phyloP scores from a whole-genome alignment of 495 filamentous ascomycete genomes.

The Apodospora peruviana region DNA sequence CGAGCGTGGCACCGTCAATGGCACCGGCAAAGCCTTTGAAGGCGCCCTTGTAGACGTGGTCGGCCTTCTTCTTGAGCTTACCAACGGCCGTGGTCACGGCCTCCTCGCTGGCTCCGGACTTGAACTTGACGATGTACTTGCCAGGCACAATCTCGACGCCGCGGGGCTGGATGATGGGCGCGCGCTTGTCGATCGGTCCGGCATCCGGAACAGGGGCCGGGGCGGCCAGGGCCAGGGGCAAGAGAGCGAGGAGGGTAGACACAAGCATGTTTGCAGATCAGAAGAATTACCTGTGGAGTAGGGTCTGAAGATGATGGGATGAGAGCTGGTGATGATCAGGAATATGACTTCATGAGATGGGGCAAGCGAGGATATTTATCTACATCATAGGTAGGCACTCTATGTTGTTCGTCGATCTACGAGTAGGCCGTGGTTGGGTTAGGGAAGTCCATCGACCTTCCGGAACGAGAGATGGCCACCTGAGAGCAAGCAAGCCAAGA shows the following conservation, averaged over 20 bases:
- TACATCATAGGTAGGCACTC: too few relatives aligned
- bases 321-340: not conserved
- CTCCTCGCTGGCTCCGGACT: constrained; percentile 32
- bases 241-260: constrained; percentile 16
- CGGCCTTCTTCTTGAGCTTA: constrained; percentile 27
- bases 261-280: constrained; percentile 2
- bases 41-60: constrained; percentile 34
- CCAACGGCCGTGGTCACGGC: constrained; percentile 26
- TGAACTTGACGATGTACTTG: constrained; percentile 55
- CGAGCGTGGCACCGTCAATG: constrained; percentile 30
- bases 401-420: too few relatives aligned
- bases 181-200: constrained; percentile 11
- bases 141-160: constrained; percentile 32
- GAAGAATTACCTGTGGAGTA: not conserved
- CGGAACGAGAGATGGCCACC: constrained; percentile 5
- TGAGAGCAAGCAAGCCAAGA: constrained; percentile 1
- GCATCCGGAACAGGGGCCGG: constrained; percentile 11
- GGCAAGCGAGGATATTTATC: constrained; percentile 9
- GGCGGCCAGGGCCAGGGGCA: constrained; percentile 19
- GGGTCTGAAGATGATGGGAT: constrained; percentile 3
- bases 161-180: constrained; percentile 33
- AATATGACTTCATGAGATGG: not conserved
- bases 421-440: too few relatives aligned
- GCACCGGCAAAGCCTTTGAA: constrained; percentile 43
- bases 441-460: constrained; percentile 14